Evolutionary conservation across 257 asterid species (phyloP), one percentile per base, ranked within the genome.

Genomic region (Scutellaria minor): DNA sequence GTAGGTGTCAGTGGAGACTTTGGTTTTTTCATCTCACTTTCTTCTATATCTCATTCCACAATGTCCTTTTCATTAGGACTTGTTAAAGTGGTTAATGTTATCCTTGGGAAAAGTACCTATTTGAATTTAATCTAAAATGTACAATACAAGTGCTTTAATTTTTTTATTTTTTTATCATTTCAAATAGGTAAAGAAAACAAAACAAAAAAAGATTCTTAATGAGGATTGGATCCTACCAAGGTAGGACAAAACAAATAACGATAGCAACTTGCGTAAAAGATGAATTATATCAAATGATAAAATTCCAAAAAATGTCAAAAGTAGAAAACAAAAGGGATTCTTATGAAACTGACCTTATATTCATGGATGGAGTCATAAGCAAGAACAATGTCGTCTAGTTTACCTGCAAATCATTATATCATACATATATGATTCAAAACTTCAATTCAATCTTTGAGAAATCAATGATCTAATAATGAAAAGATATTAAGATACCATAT

Each of bases 311-410:
- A 51, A 14, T 50, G 41, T 70, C 50, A 60, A 35, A 50, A 6
- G 11, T 10, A 0, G 40, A 0, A 9, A 22, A 10, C 13, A 60
- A 6, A 2, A 11, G 15, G 3, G 0, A 48, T 8, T 0, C 2
- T 5, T 11, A 27, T 7, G 5, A 53, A n/a, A 62, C 86, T 46
- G 11, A 83, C 98, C 97, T 89, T 90, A 84, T 93, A 93, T 7
- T 41, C 88, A 68, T 87, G 90, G 2, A 87, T 11, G 27, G 96
- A 78, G 13, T 74, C 71, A 74, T 12, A 93, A 41, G 96, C 98
- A 51, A 93, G 96, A 84, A 90, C 85, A 51, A 90, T 64, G 75
- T 93, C 98, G 58, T 83, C 97, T 41, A 89, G 56, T 73, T 89
- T 87, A 41, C 97, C 98, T 90, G 86, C n/a, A 52, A 64, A 6